Evolutionary conservation across 2,329 filamentous ascomycete species (phyloP), one percentile per base, ranked within the genome.

Genomic region (Exophiala alcalophila): DNA sequence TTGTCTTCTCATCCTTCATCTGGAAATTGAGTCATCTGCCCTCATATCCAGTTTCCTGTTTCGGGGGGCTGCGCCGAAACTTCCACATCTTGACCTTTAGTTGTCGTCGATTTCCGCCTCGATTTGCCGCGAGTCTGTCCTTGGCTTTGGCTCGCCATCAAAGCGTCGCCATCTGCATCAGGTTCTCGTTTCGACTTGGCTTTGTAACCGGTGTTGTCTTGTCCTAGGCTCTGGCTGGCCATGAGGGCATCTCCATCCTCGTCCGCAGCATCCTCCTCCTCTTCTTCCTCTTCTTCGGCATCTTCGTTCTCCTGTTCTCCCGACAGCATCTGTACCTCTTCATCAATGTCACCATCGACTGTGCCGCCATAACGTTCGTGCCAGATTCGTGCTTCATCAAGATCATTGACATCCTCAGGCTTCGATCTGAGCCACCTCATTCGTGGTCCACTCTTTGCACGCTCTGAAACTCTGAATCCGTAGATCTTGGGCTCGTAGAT

Each of bases 401-500:
- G 72, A 57, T 94, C 86, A 29, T 75, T 81, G 41, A 95, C 74
- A 59, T 95, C 80, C 10, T 74, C 72, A 0, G 92, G 92, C 61
- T 89, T 84, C 66, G 84, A 82, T 55, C 92, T 81, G 57, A 98
- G 71, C 92, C 92, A 98, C 63, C 90, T 89, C 92, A 98, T 98
- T 49, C 92, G 78, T 9, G 92, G 92, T 0, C 92, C 92, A 16
- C 86, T 89, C 55, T 86, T 81, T 28, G 92, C 87, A 44, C 90
- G 76, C 66, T 97, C 92, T 12, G 86, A 91, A 15, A 98, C 92
- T 49, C 85, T 80, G 71, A 98, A 98, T 19, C 92, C 92, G 67
- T 97, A 98, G 63, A 98, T 97, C 55, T 83, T 85, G 46, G 92
- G 89, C 62, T 96, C 88, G 67, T 97, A 97, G 58, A 96, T 87